Evolutionary conservation across 2,329 filamentous ascomycete species (phyloP).

Genomic region (Calonectria naviculata): DNA sequence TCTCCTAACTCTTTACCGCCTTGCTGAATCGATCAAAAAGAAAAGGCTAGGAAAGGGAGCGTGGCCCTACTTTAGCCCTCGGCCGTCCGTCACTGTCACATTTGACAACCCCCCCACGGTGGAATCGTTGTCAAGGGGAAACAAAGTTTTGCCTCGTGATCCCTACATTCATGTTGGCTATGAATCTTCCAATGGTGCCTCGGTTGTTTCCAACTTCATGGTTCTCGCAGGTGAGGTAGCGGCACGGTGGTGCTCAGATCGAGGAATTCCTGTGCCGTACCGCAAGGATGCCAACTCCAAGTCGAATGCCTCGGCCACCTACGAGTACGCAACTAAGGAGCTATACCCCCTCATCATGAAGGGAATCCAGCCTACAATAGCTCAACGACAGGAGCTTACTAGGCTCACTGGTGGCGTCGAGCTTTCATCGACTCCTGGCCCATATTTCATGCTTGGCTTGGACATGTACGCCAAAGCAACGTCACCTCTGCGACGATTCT

Average conservation of each 20-base stretch:
- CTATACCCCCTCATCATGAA: conserved; percentile 47
- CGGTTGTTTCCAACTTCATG: conserved; percentile 61
- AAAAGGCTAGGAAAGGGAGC: conserved; percentile 59
- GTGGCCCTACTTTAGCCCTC: conserved; percentile 58
- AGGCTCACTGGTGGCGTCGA: conserved; percentile 59
- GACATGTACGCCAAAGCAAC: conserved; percentile 73
- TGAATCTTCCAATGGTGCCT: conserved; percentile 44
- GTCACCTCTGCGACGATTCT: conserved; percentile 73
- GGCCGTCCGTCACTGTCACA: conserved; percentile 55
- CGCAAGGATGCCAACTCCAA: conserved; percentile 58
- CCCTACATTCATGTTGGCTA: conserved; percentile 59
- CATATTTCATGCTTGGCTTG: conserved; percentile 67
- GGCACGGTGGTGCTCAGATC: conserved; percentile 68
- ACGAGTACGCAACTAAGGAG: conserved; percentile 49
- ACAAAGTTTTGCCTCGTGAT: conserved; percentile 53
- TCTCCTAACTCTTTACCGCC: conserved; percentile 57
- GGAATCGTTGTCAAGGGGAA: conserved; percentile 3
- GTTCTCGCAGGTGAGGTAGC: conserved; percentile 70
- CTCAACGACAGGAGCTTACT: conserved; percentile 43
- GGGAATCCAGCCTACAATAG: conserved; percentile 46
- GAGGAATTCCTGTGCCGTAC: conserved; percentile 70
- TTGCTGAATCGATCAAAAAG: conserved; percentile 58
- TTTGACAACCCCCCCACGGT: conserved; percentile 48
- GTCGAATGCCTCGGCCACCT: conserved; percentile 48
- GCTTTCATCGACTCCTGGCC: conserved; percentile 62